Evolutionary conservation across 1,284 basidiomycete species (phyloP).

Genomic region (Grifola frondosa): DNA sequence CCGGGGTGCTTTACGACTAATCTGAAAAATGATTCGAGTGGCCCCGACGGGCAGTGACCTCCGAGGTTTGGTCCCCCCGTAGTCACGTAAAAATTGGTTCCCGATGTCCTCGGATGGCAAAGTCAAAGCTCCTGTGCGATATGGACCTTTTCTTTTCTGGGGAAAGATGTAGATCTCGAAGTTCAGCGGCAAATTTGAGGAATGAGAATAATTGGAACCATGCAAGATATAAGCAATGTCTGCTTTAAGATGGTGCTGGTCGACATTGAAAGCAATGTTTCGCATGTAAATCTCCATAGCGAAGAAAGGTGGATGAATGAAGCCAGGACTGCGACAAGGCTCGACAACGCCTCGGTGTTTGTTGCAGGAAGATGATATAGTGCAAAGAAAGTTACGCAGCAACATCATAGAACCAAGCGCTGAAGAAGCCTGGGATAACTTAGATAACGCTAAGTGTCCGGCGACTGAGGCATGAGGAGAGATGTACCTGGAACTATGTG

Average conservation of each 20-base stretch:
- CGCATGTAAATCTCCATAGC: conserved; percentile 38
- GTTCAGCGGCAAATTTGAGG: conserved; percentile 40
- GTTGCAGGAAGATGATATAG: no score
- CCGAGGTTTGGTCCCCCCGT: conserved; percentile 31
- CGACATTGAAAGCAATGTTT: conserved; percentile 37
- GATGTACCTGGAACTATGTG: no score
- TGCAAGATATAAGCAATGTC: conserved; percentile 49
- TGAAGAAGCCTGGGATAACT: no score
- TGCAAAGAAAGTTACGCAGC: not conserved
- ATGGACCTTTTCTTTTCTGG: conserved; percentile 28
- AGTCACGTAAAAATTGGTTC: conserved; percentile 44
- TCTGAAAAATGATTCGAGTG: conserved; percentile 38
- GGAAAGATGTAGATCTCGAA: conserved; percentile 41
- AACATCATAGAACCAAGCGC: not conserved
- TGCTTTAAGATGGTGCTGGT: conserved; percentile 34
- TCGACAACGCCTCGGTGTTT: no score
- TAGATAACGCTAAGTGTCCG: no score
- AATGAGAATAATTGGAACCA: conserved; percentile 33
- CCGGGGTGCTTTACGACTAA: conserved; percentile 34
- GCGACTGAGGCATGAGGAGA: no score
- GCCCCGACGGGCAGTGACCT: conserved; percentile 28
- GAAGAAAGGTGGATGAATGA: no score
- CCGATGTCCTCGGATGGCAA: conserved; percentile 43
- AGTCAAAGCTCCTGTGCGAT: conserved; percentile 47
- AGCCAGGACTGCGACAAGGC: no score